Base-by-base conservation (phyloP, 2,329 filamentous ascomycete species). In the Diaporthe citriasiana region DNA sequence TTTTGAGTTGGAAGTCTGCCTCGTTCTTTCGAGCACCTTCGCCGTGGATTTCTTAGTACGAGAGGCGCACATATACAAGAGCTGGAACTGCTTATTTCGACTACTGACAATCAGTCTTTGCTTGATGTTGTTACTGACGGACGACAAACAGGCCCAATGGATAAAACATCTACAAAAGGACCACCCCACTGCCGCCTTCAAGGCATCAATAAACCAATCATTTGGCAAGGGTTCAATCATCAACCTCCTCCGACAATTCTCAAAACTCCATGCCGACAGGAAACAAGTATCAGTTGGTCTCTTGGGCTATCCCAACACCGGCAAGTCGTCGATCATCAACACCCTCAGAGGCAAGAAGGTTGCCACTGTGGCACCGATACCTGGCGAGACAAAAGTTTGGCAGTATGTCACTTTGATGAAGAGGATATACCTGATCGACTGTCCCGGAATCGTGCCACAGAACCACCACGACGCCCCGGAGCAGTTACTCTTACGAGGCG, bases 261-360 rank as follows among this genome's bases (percentile, higher is more conserved):
- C 94, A 2, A 92, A 93, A 15, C 89, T 99, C 19, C 96, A 98
- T 82, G 92, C 93, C 53, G 93, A 97, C 76, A 90, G 96, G 74
- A 98, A 98, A 83, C 97, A 99, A 82, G 95, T 99, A 65, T 96
- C 94, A 4, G 95, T 98, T 38, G 96, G 96, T 51, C 89, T 97
- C 76, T 94, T 97, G 78, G 84, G 84, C 7, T 97, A 97, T 77
- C 97, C 97, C 4, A 99, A 98, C 79, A 95, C 94, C 0, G 97
- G 97, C 79, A 99, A 99, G 84, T 97, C 94, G 4, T 97, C 94
- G 56, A 97, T 99, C 78, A 98, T 99, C 85, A 99, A 99, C 85
- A 98, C 96, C 0, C 86, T 99, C 3, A 90, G 95, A 59, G 96
- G 95, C 83, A 98, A 98, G 87, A 95, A 97, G 82, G 95, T 98